Conservation (phyloP, 108 stramenopile genomes). For the Cyclotella atomus region DNA sequence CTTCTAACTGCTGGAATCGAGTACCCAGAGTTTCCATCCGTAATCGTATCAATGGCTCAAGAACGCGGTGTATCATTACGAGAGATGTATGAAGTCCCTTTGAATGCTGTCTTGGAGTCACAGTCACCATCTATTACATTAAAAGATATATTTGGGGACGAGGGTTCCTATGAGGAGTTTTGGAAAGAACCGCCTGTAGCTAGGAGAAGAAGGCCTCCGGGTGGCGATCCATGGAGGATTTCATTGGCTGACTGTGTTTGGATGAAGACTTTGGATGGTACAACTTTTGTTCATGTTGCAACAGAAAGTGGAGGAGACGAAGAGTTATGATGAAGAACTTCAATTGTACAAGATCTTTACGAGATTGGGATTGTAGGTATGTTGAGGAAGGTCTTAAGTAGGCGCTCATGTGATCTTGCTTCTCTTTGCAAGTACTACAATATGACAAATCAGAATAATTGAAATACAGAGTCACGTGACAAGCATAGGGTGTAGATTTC, state of each 20-base stretch:
- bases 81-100: constrained; percentile 29
- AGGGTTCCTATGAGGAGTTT: constrained; percentile 21
- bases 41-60: constrained; percentile 13
- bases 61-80: constrained; percentile 6
- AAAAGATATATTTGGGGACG: constrained; percentile 14
- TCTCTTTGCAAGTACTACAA: too few species aligned
- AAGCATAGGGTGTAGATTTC: too few species aligned
- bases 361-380: too few species aligned
- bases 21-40: constrained; percentile 26
- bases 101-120: constrained; percentile 22
- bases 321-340: too few species aligned
- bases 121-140: constrained; percentile 8
- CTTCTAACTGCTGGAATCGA: constrained; percentile 35
- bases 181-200: constrained; percentile 32
- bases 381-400: too few species aligned
- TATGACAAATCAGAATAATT: too few species aligned
- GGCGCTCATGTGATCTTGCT: too few species aligned
- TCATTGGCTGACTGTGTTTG: constrained; percentile 25
- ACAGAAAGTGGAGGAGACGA: too few species aligned
- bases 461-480: too few species aligned
- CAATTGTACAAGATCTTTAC: too few species aligned
- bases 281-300: neutral
- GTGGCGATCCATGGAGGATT: constrained; percentile 24
- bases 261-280: constrained; percentile 11
- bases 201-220: constrained; percentile 20